Percentiles rank a stretch among this genome's conserved stretches.
Evolutionary conservation across 2,329 filamentous ascomycete genomes (phyloP).

Genomic region (Fusarium brevicatenulatum): DNA sequence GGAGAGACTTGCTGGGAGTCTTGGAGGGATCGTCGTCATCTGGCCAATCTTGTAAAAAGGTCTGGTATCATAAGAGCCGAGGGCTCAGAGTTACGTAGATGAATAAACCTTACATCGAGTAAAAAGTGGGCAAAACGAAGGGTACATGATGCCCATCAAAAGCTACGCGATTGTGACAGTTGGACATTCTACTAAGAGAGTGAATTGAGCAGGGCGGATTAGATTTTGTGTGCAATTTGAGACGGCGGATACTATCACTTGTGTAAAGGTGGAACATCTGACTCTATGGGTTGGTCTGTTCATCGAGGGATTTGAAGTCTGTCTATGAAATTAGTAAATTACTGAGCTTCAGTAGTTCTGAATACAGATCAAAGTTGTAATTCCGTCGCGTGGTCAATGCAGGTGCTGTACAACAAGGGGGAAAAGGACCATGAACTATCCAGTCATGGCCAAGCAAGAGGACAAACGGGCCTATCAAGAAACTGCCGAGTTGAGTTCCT

Average conservation of each 20-base stretch:
- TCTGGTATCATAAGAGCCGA: too few species aligned
- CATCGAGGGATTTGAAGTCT: accelerated
- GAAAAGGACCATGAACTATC: too few species aligned
- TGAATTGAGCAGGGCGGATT: too few species aligned
- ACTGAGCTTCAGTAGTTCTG: neutral
- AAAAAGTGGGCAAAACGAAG: too few species aligned
- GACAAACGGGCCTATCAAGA: neutral
- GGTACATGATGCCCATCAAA: too few species aligned
- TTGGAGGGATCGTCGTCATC: neutral
- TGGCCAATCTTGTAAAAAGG: neutral
- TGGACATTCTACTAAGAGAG: too few species aligned
- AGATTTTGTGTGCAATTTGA: neutral
- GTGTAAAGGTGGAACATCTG: neutral
- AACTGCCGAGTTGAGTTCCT: neutral
- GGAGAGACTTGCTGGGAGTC: neutral
- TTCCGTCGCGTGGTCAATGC: accelerated
- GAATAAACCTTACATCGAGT: too few species aligned
- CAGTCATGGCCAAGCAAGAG: neutral
- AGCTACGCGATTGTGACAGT: too few species aligned
- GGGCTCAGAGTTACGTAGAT: too few species aligned
- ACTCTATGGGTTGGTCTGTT: neutral
- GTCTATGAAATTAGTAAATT: neutral
- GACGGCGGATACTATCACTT: neutral
- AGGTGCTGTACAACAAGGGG: neutral
- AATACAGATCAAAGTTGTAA: accelerated